phyloP scores from a whole-genome alignment of 768 basidiomycete genomes.

The Collybia nuda region DNA sequence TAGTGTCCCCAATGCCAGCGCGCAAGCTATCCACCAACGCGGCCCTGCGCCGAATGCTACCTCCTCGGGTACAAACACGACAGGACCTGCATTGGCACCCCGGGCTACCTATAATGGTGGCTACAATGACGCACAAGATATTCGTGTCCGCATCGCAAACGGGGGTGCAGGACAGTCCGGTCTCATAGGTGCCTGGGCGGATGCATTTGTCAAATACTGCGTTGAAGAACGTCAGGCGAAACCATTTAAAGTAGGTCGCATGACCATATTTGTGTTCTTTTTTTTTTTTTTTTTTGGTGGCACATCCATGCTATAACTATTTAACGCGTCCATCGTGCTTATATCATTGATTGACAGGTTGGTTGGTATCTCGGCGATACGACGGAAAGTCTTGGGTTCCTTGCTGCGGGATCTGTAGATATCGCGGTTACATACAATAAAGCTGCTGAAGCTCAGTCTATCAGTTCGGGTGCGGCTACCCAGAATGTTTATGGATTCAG shows the following conservation, averaged over 20 bases:
- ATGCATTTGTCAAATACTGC: conserved; percentile 16
- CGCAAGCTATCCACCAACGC: too few species aligned
- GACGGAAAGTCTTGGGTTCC: conserved; percentile 44
- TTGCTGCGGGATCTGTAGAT: conserved; percentile 43
- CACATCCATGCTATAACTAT: too few species aligned
- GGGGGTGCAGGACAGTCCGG: conserved; percentile 19
- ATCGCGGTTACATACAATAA: conserved; percentile 53
- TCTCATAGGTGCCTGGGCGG: conserved; percentile 16
- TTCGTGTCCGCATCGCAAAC: conserved; percentile 15
- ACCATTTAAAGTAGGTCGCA: conserved; percentile 9
- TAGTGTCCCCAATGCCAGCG: too few species aligned
- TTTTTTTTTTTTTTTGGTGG: too few species aligned
- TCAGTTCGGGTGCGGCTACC: conserved; percentile 28
- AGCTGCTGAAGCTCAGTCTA: conserved; percentile 43
- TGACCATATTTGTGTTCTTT: too few species aligned
- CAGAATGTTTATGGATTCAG: conserved; percentile 43
- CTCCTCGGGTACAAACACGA: too few species aligned
- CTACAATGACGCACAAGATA: conserved; percentile 8
- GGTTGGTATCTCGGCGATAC: conserved; percentile 60
- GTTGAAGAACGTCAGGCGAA: conserved; percentile 2
- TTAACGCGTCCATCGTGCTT: neutral
- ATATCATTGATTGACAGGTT: conserved; percentile 29
- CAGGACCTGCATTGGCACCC: neutral
- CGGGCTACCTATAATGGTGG: conserved; percentile 14
- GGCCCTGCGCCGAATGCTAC: too few species aligned